Percentiles rank a stretch among this genome's conserved stretches.
Conservation (phyloP, 805 yeast species). For the Spathaspora hagerdaliae region DNA sequence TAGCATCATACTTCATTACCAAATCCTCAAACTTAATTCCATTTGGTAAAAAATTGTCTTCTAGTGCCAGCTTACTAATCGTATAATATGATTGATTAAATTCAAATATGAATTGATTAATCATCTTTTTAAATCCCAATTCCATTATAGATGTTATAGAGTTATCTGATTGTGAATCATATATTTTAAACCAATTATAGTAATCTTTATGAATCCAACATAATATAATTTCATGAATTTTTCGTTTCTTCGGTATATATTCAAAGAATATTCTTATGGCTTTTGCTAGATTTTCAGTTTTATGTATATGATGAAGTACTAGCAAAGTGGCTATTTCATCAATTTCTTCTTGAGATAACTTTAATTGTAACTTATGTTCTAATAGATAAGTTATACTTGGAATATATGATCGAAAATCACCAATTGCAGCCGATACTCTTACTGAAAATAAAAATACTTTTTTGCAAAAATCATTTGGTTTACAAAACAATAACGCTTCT, state of each 20-base stretch:
- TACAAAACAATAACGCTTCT: constrained; percentile 46
- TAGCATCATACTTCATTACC: constrained; percentile 12
- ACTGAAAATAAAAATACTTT: constrained; percentile 48
- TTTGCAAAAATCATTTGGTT: constrained; percentile 32
- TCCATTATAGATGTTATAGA: constrained; percentile 36
- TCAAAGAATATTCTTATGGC: constrained; percentile 29
- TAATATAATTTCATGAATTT: constrained; percentile 12
- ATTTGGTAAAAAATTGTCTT: constrained; percentile 26
- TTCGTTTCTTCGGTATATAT: constrained; percentile 16
- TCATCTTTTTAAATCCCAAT: constrained; percentile 34
- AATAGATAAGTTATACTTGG: constrained; percentile 49
- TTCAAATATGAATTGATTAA: constrained; percentile 25
- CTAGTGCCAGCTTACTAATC: constrained; percentile 15
- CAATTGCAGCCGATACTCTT: constrained; percentile 40
- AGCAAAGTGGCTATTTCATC: constrained; percentile 39
- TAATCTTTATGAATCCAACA: constrained; percentile 30
- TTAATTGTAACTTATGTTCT: constrained; percentile 6
- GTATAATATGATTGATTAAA: constrained; percentile 32
- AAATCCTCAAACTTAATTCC: constrained; percentile 18
- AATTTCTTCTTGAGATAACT: constrained; percentile 19
- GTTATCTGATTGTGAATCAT: constrained; percentile 32
- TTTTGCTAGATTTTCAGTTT: constrained; percentile 24
- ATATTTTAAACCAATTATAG: constrained; percentile 24
- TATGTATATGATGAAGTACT: constrained; percentile 44
- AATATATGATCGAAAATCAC: constrained; percentile 50